phyloP scores from a whole-genome alignment of 1,284 basidiomycete species.

The Heterobasidion occidentale region DNA sequence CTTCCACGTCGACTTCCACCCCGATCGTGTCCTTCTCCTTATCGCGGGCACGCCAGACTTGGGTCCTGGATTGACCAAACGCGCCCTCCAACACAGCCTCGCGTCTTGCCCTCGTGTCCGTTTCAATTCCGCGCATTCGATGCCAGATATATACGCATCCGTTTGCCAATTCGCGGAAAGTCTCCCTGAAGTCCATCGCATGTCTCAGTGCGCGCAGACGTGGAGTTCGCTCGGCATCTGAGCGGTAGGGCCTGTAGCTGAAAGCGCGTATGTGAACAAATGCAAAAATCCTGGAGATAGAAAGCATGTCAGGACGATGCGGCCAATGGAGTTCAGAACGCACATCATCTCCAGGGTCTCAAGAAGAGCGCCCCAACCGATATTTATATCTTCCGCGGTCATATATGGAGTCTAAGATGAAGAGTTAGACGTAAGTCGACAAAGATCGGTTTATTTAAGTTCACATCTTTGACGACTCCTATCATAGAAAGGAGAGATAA shows the following conservation, averaged over 20 bases:
- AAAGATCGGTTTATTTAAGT: conserved; percentile 14
- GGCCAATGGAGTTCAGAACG: conserved; percentile 15
- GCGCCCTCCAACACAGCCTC: conserved; percentile 39
- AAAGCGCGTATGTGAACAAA: conserved; percentile 72
- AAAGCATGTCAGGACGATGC: not conserved
- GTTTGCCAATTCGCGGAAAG: conserved; percentile 47
- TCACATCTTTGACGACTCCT: conserved; percentile 59
- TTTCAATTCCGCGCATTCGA: conserved; percentile 39
- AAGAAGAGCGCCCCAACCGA: conserved; percentile 62
- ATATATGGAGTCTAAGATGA: conserved; percentile 48
- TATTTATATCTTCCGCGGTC: conserved; percentile 70
- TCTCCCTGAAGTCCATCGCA: conserved; percentile 62
- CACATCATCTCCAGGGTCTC: conserved; percentile 76
- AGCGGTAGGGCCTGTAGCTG: conserved; percentile 58
- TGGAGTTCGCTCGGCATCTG: conserved; percentile 31
- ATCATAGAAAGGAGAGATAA: conserved; percentile 55
- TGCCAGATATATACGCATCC: conserved; percentile 49
- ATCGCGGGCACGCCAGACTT: conserved; percentile 1
- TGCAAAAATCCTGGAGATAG: conserved; percentile 43
- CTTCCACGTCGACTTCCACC: conserved; percentile 17
- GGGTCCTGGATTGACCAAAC: conserved; percentile 28
- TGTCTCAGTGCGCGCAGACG: conserved; percentile 50
- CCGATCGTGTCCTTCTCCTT: conserved; percentile 11
- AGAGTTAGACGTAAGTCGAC: not conserved
- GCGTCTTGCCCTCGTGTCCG: conserved; percentile 41